Percentiles rank a stretch among this genome's conserved stretches.
Evolutionary conservation across 179 eudicot species (phyloP).

Genomic region (Heliamphora ciliata): DNA sequence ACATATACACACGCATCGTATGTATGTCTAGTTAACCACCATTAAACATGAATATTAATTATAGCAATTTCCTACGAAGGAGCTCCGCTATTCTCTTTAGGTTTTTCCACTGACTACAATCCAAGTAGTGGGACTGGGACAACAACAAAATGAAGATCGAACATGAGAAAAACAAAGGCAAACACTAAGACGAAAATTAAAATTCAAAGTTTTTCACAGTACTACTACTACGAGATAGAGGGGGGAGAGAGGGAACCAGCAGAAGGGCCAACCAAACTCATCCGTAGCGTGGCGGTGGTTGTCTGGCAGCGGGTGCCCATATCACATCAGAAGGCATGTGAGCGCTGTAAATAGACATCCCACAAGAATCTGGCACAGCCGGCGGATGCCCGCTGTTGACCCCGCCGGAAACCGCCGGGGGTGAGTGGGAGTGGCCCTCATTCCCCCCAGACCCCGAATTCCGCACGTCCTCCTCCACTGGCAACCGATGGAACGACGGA

Average conservation of each 20-base stretch:
- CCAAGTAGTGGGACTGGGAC: no score
- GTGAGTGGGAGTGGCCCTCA: conserved; percentile 2
- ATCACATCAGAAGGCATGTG: conserved; percentile 45
- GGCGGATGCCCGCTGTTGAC: conserved; percentile 15
- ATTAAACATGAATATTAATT: no score
- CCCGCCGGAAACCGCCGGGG: conserved; percentile 17
- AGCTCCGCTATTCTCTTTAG: neutral
- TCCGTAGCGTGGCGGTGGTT: conserved; percentile 35
- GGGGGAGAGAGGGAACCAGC: conserved; percentile 1
- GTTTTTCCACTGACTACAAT: neutral
- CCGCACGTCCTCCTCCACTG: conserved; percentile 31
- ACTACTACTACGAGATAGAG: neutral
- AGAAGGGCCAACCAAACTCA: neutral
- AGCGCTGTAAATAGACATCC: conserved; percentile 31
- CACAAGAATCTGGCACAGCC: conserved; percentile 7
- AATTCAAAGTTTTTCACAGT: neutral
- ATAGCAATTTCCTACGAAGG: no score
- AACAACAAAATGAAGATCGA: neutral
- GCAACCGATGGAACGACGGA: conserved; percentile 52
- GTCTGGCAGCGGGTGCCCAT: conserved; percentile 60
- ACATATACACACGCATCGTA: no score
- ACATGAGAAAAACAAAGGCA: neutral
- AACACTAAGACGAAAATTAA: neutral
- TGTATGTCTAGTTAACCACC: no score
- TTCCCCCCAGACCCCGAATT: conserved; percentile 4